phyloP scores from a whole-genome alignment of 176 grass and related monocot species.

The Avena sativa region DNA sequence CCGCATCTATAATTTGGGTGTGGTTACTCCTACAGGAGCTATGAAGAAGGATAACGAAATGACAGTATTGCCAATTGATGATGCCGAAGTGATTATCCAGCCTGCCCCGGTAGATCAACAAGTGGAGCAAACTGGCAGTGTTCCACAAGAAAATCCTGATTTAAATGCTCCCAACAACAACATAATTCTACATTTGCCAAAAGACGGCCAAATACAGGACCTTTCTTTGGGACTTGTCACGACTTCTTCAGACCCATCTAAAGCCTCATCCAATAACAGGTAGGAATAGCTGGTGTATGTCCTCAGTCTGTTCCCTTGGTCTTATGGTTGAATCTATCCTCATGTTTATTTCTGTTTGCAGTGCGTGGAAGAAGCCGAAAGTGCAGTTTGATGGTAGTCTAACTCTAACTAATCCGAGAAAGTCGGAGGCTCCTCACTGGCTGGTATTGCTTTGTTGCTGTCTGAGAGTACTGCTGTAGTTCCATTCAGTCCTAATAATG shows the following conservation, averaged over 20 bases:
- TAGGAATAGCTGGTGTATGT: background rate
- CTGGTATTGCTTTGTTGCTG: conserved; percentile 47
- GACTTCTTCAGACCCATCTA: conserved; percentile 9
- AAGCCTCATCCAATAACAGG: conserved; percentile 39
- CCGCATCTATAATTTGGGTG: conserved; percentile 24
- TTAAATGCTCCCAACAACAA: background rate
- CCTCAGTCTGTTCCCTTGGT: background rate
- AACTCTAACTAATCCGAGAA: conserved; percentile 27
- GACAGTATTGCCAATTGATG: conserved; percentile 1
- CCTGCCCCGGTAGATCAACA: conserved; percentile 10
- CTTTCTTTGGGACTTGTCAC: conserved; percentile 38
- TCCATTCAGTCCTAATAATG: conserved; percentile 8
- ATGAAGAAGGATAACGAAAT: conserved; percentile 22
- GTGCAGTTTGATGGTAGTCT: conserved; percentile 22
- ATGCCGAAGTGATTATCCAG: conserved; percentile 1
- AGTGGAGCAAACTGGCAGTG: background rate
- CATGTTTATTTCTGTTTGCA: conserved; percentile 40
- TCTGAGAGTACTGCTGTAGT: conserved; percentile 11
- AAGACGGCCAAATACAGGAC: conserved; percentile 38
- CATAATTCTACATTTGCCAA: background rate
- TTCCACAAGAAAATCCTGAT: conserved; percentile 35
- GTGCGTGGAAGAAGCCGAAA: conserved; percentile 41
- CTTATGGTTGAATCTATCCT: background rate
- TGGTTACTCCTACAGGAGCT: conserved; percentile 35
- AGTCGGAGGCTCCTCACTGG: conserved; percentile 27